Percentiles rank a stretch among this genome's conserved stretches.
Evolutionary conservation across 2,329 filamentous ascomycete species (phyloP).

Genomic region (Ilyonectria sp.): DNA sequence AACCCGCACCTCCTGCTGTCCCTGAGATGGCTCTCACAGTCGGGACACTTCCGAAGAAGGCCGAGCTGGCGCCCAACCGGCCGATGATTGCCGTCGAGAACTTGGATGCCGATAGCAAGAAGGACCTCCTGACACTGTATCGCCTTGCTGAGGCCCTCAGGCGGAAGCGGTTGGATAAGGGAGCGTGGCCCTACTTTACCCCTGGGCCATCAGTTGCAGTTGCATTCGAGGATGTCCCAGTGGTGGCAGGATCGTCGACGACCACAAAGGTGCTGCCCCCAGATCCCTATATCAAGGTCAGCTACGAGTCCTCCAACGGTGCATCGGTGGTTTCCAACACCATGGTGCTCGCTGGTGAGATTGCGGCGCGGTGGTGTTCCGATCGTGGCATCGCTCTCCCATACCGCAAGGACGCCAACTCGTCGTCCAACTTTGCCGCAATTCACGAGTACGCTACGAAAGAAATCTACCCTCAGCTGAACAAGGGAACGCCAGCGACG

Average conservation of each 20-base stretch:
- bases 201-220: constrained; percentile 61
- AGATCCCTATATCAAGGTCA: constrained; percentile 66
- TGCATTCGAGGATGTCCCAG: constrained; percentile 55
- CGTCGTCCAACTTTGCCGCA: constrained; percentile 52
- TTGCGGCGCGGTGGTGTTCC: constrained; percentile 73
- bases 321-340: constrained; percentile 55
- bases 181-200: constrained; percentile 65
- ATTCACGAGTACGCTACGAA: constrained; percentile 56
- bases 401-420: constrained; percentile 67
- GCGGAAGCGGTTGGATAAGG: constrained; percentile 59
- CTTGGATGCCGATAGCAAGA: constrained; percentile 59
- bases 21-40: constrained; percentile 49
- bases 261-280: constrained; percentile 52
- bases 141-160: constrained; percentile 64
- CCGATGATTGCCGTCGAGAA: constrained; percentile 60
- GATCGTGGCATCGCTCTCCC: constrained; percentile 72
- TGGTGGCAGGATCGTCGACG: constrained; percentile 24
- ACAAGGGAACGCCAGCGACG: constrained; percentile 52
- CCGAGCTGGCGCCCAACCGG: constrained; percentile 51
- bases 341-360: constrained; percentile 75
- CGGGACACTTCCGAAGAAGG: constrained; percentile 42
- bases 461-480: constrained; percentile 54
- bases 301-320: constrained; percentile 49
- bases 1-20: constrained; percentile 44
- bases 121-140: constrained; percentile 64